Base-by-base conservation (phyloP, 129 eudicot genomes). In the Silybum marianum region DNA sequence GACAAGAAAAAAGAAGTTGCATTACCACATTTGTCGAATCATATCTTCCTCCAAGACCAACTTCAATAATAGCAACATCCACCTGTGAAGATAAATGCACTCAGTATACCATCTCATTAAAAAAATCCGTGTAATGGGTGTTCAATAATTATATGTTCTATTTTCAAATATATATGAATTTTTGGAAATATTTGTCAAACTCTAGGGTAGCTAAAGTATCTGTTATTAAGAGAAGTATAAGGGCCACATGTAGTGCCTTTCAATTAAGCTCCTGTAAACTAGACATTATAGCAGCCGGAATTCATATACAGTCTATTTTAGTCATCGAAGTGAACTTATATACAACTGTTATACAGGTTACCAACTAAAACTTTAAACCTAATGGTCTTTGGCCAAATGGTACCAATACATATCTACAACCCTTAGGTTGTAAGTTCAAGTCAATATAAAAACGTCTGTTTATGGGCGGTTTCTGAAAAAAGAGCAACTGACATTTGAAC, bases 11-110 rank as follows among this genome's bases (percentile, higher is more conserved):
- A 7, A 78, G n/a, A 78, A 69, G 84, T 79, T 62, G 75, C 40
- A 51, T 82, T 91, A 94, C 98, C 97, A 94, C 97, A 90, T 94
- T 94, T 9, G 98, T 94, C 16, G 98, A 91, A 88, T 94, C 98
- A 25, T 62, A 10, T 81, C 73, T 86, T 80, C 98, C 98, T 79
- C 98, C 98, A 58, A 94, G 88, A 83, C 98, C 98, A 87, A 92
- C 98, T 87, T 94, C 98, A 75, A 90, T 81, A 30, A 94, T 94
- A 77, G 95, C 98, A 80, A 94, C 98, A 87, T 94, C 98, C 13
- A 93, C 98, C 98, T 93, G 87, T 44, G 66, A 74, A 18, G 66
- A 72, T 46, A 34, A 58, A 80, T 25, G 28, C 34, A 40, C 79
- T 78, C 71, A 44, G 65, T 72, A 72, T 39, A 67, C 72, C 44